Evolutionary conservation across 2,329 filamentous ascomycete species (phyloP).

Genomic region (Pestalotiopsis sp.): DNA sequence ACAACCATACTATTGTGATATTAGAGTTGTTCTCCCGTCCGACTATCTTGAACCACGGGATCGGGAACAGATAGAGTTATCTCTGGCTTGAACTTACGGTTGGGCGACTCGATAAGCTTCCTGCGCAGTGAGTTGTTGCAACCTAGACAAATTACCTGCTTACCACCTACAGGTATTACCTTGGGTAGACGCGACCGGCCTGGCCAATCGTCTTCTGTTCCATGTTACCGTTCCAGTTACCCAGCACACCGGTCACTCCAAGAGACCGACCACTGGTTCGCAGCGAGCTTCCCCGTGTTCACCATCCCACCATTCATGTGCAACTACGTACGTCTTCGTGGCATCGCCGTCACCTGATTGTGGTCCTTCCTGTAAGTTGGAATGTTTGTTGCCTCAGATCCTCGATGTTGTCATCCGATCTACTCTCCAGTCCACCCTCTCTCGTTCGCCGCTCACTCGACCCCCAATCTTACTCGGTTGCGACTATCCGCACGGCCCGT

Average conservation of each 20-base stretch:
- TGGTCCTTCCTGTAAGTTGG: neutral
- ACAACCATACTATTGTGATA: neutral
- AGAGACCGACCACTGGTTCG: neutral
- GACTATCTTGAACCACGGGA: neutral
- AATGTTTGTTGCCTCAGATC: neutral
- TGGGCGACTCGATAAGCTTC: neutral
- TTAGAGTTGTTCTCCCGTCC: neutral
- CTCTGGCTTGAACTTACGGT: neutral
- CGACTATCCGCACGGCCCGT: conserved; percentile 1
- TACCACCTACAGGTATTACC: neutral
- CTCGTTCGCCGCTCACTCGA: neutral
- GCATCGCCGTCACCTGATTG: neutral
- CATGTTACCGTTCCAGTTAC: neutral
- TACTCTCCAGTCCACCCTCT: neutral
- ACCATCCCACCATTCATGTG: neutral
- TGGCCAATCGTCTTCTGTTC: neutral
- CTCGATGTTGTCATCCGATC: neutral
- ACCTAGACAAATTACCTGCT: neutral
- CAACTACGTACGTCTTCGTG: neutral
- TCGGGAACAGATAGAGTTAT: neutral
- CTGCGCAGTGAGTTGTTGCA: neutral
- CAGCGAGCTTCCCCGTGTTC: neutral
- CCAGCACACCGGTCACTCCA: neutral
- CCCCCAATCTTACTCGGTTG: neutral
- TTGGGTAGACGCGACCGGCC: neutral